phyloP scores from a whole-genome alignment of 805 yeast genomes.

The Kuraishia molischiana region DNA sequence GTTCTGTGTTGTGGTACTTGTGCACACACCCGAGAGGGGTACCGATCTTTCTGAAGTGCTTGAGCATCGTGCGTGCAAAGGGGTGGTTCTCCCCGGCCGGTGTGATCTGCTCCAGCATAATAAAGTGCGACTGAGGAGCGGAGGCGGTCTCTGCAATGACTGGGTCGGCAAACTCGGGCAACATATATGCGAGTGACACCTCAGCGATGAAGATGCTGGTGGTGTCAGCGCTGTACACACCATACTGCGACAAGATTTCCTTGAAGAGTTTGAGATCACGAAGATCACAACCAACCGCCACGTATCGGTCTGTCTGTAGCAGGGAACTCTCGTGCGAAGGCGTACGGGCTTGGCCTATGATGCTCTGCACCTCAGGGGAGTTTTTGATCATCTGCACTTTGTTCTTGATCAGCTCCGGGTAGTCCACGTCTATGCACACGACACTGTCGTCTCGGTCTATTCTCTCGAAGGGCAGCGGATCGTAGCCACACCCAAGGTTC shows the following conservation, averaged over 20 bases:
- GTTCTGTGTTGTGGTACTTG: slow-evolving; percentile 37
- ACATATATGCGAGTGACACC: slow-evolving; percentile 77
- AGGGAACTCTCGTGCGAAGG: slow-evolving; percentile 12
- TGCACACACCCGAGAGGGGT: slow-evolving; percentile 63
- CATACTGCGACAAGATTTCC: slow-evolving; percentile 16
- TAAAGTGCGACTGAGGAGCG: slow-evolving; percentile 44
- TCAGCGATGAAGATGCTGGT: slow-evolving; percentile 65
- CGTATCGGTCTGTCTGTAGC: slow-evolving; percentile 34
- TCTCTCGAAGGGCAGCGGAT: slow-evolving; percentile 47
- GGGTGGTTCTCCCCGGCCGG: slow-evolving; percentile 58
- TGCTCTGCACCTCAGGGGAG: slow-evolving; percentile 32
- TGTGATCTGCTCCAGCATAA: slow-evolving; percentile 60
- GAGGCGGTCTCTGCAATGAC: slow-evolving; percentile 39
- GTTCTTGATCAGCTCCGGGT: slow-evolving; percentile 52
- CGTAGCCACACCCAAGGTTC: slow-evolving; percentile 76
- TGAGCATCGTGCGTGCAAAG: slow-evolving; percentile 66
- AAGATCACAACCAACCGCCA: slow-evolving; percentile 59
- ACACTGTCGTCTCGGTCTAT: slow-evolving; percentile 27
- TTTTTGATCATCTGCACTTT: slow-evolving; percentile 43
- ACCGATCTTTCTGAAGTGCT: slow-evolving; percentile 54
- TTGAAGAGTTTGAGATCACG: slow-evolving; percentile 33
- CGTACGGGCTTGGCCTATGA: slow-evolving; percentile 28
- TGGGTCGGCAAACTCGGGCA: slow-evolving; percentile 51
- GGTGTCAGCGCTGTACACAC: slow-evolving; percentile 14
- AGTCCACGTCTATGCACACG: slow-evolving; percentile 63